Evolutionary conservation across 108 stramenopile genomes (phyloP), one percentile per base, ranked within the genome.

Genomic region (Fragilaria radians): DNA sequence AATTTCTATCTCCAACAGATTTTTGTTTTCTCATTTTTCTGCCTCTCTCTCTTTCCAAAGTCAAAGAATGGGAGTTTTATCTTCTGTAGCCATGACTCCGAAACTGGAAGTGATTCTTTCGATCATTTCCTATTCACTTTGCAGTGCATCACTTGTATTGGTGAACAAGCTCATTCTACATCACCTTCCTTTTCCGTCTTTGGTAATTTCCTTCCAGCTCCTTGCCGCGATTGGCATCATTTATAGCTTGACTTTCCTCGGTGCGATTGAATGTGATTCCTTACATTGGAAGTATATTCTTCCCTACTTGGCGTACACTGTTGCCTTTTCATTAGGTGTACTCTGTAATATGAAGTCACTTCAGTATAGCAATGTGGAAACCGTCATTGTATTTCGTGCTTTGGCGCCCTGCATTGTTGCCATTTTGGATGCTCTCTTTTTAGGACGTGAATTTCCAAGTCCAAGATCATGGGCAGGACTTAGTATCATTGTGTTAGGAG

Each of bases 331-430:
- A 26, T 28, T 77, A 18, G 87, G 91, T 4, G 88, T 93, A 0
- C 88, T 70, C 58, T 78, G 83, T 68, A 92, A 93, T 61, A 91
- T 91, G 90, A 80, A 86, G 55, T 78, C 82, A 24, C 67, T 97
- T 23, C 65, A 59, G 17, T 30, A 71, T 21, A 80, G 88, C 24
- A 95, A 94, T 59, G 96, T 97, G 9, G 96, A 97, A 56, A 97
- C 96, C 0, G 82, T 97, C 47, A 94, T 97, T 62, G 90, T 94
- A 14, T 93, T 95, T 58, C 77, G 94, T 5, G 88, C 96, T 1
- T 53, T 87, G 50, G 64, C 91, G 31, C 96, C 96, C 0, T 64
- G 88, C 3, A 26, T 91, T 18, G 93, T 97, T 21, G 78, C 83
- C 31, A 59, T 95, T 46, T 52, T 86, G 52, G 94, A 94, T 64